phyloP scores from a whole-genome alignment of 1,284 basidiomycete species.

The Microbotryum saponariae region DNA sequence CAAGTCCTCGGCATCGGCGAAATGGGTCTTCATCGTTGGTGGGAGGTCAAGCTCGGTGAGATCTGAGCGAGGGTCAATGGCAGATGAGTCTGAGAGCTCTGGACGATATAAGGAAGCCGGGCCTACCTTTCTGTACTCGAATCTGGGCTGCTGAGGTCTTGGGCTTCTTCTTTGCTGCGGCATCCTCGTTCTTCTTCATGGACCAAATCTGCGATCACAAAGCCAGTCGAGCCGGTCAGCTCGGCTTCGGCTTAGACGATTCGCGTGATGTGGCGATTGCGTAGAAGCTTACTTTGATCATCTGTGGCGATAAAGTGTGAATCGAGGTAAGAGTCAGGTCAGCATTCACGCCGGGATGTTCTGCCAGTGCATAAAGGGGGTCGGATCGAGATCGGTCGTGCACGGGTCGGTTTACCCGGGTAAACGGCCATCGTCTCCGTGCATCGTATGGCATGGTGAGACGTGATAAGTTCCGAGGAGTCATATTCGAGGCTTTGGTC shows the following conservation, averaged over 20 bases:
- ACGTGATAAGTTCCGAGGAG: no score
- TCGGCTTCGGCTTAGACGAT: no score
- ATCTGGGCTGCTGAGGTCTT: constrained; percentile 97
- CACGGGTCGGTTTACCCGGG: no score
- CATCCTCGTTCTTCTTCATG: constrained; percentile 94
- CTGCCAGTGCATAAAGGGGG: no score
- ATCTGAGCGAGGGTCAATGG: constrained; percentile 50
- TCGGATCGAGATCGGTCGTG: neutral
- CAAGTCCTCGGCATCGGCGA: constrained; percentile 83
- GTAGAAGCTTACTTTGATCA: constrained; percentile 20
- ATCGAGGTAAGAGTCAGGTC: neutral
- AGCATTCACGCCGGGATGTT: neutral
- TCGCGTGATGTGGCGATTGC: no score
- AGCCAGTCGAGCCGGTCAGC: neutral
- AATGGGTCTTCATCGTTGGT: constrained; percentile 88
- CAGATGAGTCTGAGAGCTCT: neutral
- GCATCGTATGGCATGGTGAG: no score
- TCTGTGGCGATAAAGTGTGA: constrained; percentile 8
- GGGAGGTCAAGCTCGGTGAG: constrained; percentile 94
- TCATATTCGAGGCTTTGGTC: no score
- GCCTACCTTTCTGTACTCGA: constrained; percentile 90
- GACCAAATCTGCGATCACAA: constrained; percentile 71
- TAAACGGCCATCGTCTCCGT: no score
- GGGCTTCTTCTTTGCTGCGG: constrained; percentile 86
- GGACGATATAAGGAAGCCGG: neutral